Evolutionary conservation across 768 basidiomycete species (phyloP).

Genomic region (Russula abietina): DNA sequence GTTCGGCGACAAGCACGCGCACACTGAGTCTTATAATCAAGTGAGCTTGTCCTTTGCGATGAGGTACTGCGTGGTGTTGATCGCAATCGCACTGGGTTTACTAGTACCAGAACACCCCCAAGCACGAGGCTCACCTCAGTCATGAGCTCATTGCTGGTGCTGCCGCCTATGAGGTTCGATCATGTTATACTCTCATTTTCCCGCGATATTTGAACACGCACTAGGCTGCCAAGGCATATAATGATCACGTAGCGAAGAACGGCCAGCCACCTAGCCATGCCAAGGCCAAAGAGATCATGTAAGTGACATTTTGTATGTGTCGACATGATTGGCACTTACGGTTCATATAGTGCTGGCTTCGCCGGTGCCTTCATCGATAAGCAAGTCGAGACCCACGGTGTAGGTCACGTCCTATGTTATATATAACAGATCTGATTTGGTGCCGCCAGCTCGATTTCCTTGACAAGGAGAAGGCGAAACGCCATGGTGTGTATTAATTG

Average conservation of each 20-base stretch:
- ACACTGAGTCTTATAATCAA: not conserved
- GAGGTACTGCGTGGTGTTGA: not conserved
- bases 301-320: conserved; percentile 4
- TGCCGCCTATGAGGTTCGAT: conserved; percentile 51
- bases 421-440: not conserved
- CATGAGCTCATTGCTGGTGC: conserved; percentile 67
- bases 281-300: conserved; percentile 53
- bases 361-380: conserved; percentile 49
- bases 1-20: not conserved
- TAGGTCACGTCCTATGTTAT: conserved; percentile 25
- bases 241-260: conserved; percentile 44
- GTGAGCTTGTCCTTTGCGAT: not conserved
- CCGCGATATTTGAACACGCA: not conserved
- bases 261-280: conserved; percentile 48
- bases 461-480: conserved; percentile 41
- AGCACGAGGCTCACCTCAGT: conserved; percentile 48
- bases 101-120: not conserved
- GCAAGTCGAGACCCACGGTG: conserved; percentile 53
- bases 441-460: conserved; percentile 39
- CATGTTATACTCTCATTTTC: not conserved
- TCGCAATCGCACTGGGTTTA: not conserved
- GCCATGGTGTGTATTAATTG: conserved; percentile 29
- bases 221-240: conserved; percentile 58
- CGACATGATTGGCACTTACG: conserved; percentile 3
- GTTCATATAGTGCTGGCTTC: conserved; percentile 44